Percentiles rank a stretch among this genome's conserved stretches.
Evolutionary conservation across 768 basidiomycete genomes (phyloP).

Genomic region (Boletus eberwhitei): DNA sequence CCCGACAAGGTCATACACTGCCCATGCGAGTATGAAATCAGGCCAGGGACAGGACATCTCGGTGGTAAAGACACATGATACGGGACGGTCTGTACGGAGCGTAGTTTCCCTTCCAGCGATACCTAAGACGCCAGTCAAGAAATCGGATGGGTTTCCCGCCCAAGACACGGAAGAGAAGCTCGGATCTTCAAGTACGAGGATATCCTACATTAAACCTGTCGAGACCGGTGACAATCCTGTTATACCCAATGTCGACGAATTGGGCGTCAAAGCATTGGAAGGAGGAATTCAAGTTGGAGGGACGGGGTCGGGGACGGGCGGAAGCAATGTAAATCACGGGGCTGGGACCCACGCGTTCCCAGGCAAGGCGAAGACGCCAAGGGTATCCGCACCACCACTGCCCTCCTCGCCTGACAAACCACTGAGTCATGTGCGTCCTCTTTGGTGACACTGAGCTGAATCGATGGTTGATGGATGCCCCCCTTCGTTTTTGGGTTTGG

Average conservation of each 20-base stretch:
- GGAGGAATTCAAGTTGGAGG: slow-evolving; percentile 42
- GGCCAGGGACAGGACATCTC: slow-evolving; percentile 20
- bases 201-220: slow-evolving; percentile 55
- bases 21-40: slow-evolving; percentile 29
- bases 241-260: slow-evolving; percentile 35
- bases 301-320: slow-evolving; percentile 1
- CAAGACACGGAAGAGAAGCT: slow-evolving; percentile 39
- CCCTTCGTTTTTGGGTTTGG: slow-evolving; percentile 9
- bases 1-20: slow-evolving; percentile 39
- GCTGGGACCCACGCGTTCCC: slow-evolving; percentile 14
- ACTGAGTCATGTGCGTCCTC: slow-evolving; percentile 84
- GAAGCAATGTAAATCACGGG: slow-evolving; percentile 16
- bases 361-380: slow-evolving; percentile 22
- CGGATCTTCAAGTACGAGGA: slow-evolving; percentile 75
- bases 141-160: slow-evolving; percentile 15
- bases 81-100: slow-evolving; percentile 36
- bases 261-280: slow-evolving; percentile 40
- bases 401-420: slow-evolving; percentile 57
- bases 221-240: slow-evolving; percentile 46
- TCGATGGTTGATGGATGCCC: slow-evolving; percentile 41
- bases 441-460: slow-evolving; percentile 55
- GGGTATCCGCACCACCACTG: slow-evolving; percentile 23
- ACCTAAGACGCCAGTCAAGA: slow-evolving; percentile 29
- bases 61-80: slow-evolving; percentile 32
- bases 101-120: slow-evolving; percentile 40